Conservation (phyloP, 495 filamentous ascomycete species). For the Letharia columbiana region DNA sequence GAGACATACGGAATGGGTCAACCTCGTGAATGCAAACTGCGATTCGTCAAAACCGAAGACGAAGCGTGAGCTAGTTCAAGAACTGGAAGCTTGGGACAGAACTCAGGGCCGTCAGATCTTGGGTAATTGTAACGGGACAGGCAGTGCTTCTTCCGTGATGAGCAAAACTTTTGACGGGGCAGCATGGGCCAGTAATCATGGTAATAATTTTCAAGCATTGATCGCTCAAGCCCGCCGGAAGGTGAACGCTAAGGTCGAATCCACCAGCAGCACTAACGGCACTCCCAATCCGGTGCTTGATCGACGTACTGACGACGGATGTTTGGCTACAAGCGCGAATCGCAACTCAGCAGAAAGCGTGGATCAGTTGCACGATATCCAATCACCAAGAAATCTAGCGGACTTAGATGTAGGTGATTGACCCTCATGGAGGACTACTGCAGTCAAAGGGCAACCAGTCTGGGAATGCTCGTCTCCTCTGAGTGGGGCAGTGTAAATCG, state of each 20-base stretch:
- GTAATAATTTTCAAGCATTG: slow-evolving; percentile 61
- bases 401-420: background rate
- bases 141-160: slow-evolving; percentile 43
- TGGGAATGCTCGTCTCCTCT: background rate
- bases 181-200: slow-evolving; percentile 66
- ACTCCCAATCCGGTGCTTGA: background rate
- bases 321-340: background rate
- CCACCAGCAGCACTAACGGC: background rate
- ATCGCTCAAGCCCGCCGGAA: slow-evolving; percentile 60
- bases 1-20: slow-evolving; percentile 88
- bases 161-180: slow-evolving; percentile 75
- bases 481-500: background rate
- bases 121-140: slow-evolving; percentile 20
- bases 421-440: background rate
- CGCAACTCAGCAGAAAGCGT: background rate
- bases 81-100: slow-evolving; percentile 76
- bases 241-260: slow-evolving; percentile 23
- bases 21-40: slow-evolving; percentile 93
- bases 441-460: background rate
- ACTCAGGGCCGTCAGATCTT: slow-evolving; percentile 45
- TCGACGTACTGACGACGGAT: background rate
- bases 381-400: background rate
- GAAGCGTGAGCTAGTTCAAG: slow-evolving; percentile 61
- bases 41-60: slow-evolving; percentile 65
- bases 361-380: background rate